Conservation (phyloP, 768 basidiomycete genomes). For the Boletus insuetus region DNA sequence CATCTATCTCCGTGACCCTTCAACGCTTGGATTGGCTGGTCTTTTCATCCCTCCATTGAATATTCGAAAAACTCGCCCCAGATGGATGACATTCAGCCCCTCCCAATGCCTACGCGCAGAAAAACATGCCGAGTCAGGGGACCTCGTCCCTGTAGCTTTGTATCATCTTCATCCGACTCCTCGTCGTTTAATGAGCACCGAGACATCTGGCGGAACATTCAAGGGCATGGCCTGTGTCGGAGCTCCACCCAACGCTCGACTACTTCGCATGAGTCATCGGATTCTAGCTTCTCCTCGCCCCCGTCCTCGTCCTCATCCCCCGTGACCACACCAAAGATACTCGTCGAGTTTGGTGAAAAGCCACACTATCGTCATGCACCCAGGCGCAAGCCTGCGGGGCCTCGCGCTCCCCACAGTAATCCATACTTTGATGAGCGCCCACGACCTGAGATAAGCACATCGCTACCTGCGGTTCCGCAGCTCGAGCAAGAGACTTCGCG, state of each 20-base stretch:
- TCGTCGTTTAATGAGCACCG: conserved; percentile 10
- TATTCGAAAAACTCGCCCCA: background rate
- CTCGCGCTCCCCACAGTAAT: conserved; percentile 21
- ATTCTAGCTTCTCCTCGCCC: conserved; percentile 1
- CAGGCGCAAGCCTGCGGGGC: conserved; percentile 26
- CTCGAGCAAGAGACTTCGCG: background rate
- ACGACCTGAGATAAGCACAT: conserved; percentile 18
- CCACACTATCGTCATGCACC: background rate
- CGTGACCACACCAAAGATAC: background rate
- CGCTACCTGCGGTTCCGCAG: conserved; percentile 6
- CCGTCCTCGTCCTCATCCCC: conserved; percentile 15
- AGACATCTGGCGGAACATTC: conserved; percentile 17
- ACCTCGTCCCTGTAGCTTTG: conserved; percentile 31
- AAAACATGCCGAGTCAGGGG: conserved; percentile 23
- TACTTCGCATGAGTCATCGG: conserved; percentile 12
- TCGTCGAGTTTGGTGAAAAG: conserved; percentile 5
- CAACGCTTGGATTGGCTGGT: background rate
- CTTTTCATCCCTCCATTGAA: conserved; percentile 1
- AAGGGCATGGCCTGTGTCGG: conserved; percentile 12
- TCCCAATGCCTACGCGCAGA: conserved; percentile 3
- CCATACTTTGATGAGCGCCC: conserved; percentile 8
- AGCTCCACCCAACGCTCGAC: conserved; percentile 14
- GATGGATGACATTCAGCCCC: conserved; percentile 14
- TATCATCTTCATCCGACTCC: conserved; percentile 14
- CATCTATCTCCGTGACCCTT: background rate